A percentile compares a stretch with the other conserved stretches of the same genome.
Evolutionary conservation across 129 eudicot genomes (phyloP).

Genomic region (Logfia minima): DNA sequence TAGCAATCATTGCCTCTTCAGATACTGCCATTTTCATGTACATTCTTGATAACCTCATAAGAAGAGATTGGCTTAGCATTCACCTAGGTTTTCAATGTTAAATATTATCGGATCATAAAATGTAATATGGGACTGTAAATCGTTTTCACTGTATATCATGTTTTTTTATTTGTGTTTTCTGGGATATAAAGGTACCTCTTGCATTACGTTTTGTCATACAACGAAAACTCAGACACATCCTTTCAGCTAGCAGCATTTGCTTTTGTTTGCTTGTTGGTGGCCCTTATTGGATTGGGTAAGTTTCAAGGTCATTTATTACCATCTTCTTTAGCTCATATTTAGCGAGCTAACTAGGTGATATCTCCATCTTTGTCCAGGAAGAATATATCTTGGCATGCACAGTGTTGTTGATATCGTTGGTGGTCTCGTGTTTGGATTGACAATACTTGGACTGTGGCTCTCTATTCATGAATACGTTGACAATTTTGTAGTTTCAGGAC

Average conservation of each 20-base stretch:
- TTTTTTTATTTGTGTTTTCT: conserved; percentile 24
- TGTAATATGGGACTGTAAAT: not conserved
- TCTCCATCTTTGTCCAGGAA: conserved; percentile 47
- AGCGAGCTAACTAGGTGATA: not conserved
- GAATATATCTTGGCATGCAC: conserved; percentile 97
- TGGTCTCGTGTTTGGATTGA: conserved; percentile 78
- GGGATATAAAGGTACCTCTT: conserved; percentile 57
- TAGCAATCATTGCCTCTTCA: not conserved
- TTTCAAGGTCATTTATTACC: conserved; percentile 3
- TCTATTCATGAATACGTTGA: conserved; percentile 58
- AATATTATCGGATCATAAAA: conserved; percentile 1
- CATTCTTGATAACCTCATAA: not conserved
- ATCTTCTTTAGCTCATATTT: not conserved
- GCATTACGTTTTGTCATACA: conserved; percentile 55
- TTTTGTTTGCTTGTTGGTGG: conserved; percentile 51
- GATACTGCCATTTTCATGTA: not conserved
- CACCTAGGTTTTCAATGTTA: not conserved
- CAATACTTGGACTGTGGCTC: conserved; percentile 79
- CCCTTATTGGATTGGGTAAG: conserved; percentile 73
- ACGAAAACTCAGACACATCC: conserved; percentile 28
- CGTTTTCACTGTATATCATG: not conserved
- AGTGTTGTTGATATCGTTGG: conserved; percentile 73
- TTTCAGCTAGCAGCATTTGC: conserved; percentile 41
- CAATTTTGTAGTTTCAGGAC: conserved; percentile 65
- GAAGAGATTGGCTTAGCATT: conserved; percentile 8